Percentiles rank a stretch among this genome's conserved stretches.
Conservation (phyloP, 164 flowering plant species). For the Tinospora cordifolia region DNA sequence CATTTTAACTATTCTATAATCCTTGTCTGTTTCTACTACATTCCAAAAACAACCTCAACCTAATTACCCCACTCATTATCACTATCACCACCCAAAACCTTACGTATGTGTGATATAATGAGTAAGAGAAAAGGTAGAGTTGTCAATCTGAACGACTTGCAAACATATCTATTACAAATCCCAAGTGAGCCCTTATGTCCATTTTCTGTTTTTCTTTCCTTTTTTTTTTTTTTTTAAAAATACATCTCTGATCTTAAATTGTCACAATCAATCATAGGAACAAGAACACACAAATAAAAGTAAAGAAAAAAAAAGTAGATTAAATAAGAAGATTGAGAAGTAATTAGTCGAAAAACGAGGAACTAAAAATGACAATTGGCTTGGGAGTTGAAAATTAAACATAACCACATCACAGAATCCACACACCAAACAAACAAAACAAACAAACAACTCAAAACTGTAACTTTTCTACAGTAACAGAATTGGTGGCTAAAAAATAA, state of each 20-base stretch:
- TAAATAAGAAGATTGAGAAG: not conserved
- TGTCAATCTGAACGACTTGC: not conserved
- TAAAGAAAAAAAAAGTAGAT: not conserved
- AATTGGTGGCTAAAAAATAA: too few relatives aligned
- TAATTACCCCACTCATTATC: slow-evolving; percentile 18
- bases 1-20: slow-evolving; percentile 5
- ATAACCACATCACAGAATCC: slow-evolving; percentile 2
- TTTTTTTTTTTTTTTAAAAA: too few relatives aligned
- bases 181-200: not conserved
- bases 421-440: not conserved
- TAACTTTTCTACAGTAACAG: too few relatives aligned
- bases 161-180: slow-evolving; percentile 9
- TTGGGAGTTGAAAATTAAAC: not conserved
- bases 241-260: not conserved
- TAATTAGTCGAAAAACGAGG: not conserved
- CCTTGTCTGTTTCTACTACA: slow-evolving; percentile 14
- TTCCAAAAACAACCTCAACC: slow-evolving; percentile 3
- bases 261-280: not conserved
- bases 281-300: not conserved
- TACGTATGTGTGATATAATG: not conserved
- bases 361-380: not conserved
- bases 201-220: not conserved
- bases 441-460: not conserved
- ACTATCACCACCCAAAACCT: slow-evolving; percentile 5
- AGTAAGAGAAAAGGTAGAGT: not conserved